phyloP scores from a whole-genome alignment of 1,139 yeast genomes.

The Diutina rugosa region DNA sequence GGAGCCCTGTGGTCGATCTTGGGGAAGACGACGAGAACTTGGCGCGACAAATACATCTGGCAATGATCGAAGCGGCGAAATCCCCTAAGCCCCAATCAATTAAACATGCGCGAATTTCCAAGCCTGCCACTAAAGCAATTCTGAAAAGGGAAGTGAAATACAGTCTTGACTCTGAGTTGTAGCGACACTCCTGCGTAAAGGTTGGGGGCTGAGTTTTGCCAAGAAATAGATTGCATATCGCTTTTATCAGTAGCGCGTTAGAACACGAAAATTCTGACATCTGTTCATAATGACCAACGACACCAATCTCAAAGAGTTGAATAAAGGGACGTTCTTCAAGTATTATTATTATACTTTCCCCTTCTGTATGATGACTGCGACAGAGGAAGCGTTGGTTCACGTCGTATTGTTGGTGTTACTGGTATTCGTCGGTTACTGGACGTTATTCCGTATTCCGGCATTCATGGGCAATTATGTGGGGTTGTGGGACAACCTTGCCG shows the following conservation, averaged over 20 bases:
- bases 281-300: not conserved
- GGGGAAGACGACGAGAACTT: not conserved
- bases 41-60: not conserved
- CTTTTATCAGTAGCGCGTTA: not conserved
- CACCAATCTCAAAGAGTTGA: not conserved
- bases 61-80: not conserved
- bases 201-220: not conserved
- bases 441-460: not conserved
- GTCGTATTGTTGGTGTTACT: not conserved
- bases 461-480: not conserved
- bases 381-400: not conserved
- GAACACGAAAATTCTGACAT: not conserved
- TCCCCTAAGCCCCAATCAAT: not conserved
- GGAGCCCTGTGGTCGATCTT: conserved; percentile 33
- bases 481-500: not conserved
- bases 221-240: not conserved
- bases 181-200: not conserved
- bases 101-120: not conserved
- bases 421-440: not conserved
- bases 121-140: not conserved
- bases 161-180: not conserved
- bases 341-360: not conserved
- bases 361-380: not conserved
- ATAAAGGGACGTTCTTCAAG: not conserved
- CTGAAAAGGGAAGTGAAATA: not conserved